phyloP scores from a whole-genome alignment of 2,329 filamentous ascomycete genomes.

The Exophiala alcalophila region DNA sequence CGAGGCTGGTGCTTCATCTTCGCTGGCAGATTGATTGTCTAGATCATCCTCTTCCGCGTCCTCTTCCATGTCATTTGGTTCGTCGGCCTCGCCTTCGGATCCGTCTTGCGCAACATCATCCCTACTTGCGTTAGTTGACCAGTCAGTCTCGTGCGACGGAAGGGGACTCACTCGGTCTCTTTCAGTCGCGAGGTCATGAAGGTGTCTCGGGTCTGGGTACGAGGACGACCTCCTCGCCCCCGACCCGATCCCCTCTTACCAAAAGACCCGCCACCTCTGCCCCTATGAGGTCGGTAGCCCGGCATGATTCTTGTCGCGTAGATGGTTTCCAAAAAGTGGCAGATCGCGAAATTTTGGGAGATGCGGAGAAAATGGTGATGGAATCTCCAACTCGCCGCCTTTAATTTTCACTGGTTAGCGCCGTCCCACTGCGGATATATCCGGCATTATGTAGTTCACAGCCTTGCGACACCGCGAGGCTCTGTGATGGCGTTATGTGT shows the following conservation, averaged over 20 bases:
- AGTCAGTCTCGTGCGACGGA: neutral
- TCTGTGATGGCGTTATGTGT: too few species aligned
- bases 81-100: conserved; percentile 5
- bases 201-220: conserved; percentile 30
- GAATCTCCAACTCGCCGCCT: too few species aligned
- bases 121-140: conserved; percentile 15
- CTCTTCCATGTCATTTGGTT: conserved; percentile 1
- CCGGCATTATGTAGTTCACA: too few species aligned
- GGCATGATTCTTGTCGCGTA: conserved; percentile 14
- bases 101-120: conserved; percentile 12
- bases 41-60: neutral
- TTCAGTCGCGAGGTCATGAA: conserved; percentile 41
- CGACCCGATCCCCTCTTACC: conserved; percentile 35
- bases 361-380: too few species aligned
- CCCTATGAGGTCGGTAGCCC: conserved; percentile 9
- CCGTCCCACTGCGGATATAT: too few species aligned
- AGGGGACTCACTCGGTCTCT: conserved; percentile 38
- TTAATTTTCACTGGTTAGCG: too few species aligned
- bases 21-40: conserved; percentile 14
- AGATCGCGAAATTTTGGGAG: neutral
- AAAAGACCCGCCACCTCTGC: conserved; percentile 31
- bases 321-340: conserved; percentile 2
- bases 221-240: conserved; percentile 32
- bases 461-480: too few species aligned
- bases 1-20: conserved; percentile 18